Evolutionary conservation across 768 basidiomycete species (phyloP).

Genomic region (Termitomyces sp.): DNA sequence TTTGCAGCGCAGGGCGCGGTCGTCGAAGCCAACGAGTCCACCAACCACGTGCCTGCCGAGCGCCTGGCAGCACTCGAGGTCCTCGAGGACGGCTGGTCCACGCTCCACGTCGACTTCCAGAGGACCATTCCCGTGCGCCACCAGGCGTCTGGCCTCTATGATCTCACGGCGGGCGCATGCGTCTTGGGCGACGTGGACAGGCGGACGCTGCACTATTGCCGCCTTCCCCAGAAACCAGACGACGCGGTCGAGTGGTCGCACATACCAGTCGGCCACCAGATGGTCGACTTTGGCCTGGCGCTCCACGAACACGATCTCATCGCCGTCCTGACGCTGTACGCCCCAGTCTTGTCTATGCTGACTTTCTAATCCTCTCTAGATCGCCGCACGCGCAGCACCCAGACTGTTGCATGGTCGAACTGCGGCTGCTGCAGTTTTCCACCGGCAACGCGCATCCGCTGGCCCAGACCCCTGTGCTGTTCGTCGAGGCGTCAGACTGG

Average conservation of each 20-base stretch:
- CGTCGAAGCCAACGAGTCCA: neutral
- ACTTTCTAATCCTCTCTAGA: neutral
- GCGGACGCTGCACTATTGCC: neutral
- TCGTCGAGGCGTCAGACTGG: constrained; percentile 17
- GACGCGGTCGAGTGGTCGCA: constrained; percentile 22
- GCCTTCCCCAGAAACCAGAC: neutral
- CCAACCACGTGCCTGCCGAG: neutral
- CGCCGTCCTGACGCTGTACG: constrained; percentile 11
- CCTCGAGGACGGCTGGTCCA: neutral
- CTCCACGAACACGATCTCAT: constrained; percentile 38
- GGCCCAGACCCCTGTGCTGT: constrained; percentile 16
- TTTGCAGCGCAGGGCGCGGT: neutral
- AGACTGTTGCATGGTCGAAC: neutral
- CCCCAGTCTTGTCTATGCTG: neutral
- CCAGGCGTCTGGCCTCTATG: neutral
- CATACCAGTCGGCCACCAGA: constrained; percentile 19
- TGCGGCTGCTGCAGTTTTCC: neutral
- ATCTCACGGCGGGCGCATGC: neutral
- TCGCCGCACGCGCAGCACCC: neutral
- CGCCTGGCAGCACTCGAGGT: neutral
- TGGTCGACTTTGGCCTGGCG: constrained; percentile 37
- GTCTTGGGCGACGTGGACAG: neutral
- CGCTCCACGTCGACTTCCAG: neutral
- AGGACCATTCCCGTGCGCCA: neutral
- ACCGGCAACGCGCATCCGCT: constrained; percentile 5